Evolutionary conservation across 495 filamentous ascomycete genomes (phyloP), one percentile per base, ranked within the genome.

Genomic region (Daldinia grandis): DNA sequence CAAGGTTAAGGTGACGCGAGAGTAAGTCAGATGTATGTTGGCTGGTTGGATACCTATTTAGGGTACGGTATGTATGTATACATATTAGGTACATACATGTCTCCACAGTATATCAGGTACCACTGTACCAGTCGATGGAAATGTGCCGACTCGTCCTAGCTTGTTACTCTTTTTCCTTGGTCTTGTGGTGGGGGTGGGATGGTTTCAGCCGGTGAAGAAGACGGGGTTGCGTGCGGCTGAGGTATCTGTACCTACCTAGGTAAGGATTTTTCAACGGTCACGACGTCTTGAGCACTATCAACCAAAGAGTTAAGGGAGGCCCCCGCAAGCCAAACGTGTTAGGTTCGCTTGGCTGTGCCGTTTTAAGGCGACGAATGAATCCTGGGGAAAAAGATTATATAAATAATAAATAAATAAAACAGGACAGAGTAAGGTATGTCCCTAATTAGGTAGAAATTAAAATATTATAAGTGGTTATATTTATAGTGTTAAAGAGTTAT

Each of bases 281-380:
- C 58, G 58, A 62, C 57, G 19, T 53, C 49, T 66, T 25, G 14
- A 42, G 47, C 38, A 27, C 30, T 40, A 51, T 49, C 31, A 40
- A 44, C 47, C 27, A 10, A 40, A 21, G 19, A 69, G 30, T 57
- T 37, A 61, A 62, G 42, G 42, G 35, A 21, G 3, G 7, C 44
- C 64, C 62, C 44, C 37, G 55, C 37, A 17, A 62, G 17, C 51
- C 35, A 14, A 8, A 44, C 35, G 17, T 25, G 7, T 0, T 25
- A n/a, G 38, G 19, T 59, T 72, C 60, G 64, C 69, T 72, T 64
- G 69, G 55, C 37, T 68, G 68, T 64, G 54, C 69, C 56, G 49
- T 68, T 72, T 68, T 56, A 58, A 72, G 59, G 62, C 55, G 60
- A 64, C 42, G 30, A 64, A 10, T 59, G 1, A 25, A 21, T 24